A percentile compares a stretch with the other conserved stretches of the same genome.
Evolutionary conservation across 306 rosid genomes (phyloP).

Genomic region (Cicer arietinum): DNA sequence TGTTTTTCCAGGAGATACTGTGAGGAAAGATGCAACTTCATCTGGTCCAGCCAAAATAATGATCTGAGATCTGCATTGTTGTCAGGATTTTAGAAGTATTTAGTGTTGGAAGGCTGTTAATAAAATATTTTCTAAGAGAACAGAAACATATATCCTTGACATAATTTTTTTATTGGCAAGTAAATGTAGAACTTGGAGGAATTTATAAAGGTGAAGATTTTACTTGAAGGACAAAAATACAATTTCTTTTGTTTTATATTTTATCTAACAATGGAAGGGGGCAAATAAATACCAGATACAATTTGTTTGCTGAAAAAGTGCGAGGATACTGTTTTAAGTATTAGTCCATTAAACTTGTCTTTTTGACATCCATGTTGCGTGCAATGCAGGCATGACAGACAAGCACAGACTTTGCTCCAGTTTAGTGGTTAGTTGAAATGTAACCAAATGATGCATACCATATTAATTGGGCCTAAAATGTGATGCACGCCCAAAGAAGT

Average conservation of each 20-base stretch:
- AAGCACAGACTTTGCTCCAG: no score
- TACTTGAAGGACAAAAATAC: neutral
- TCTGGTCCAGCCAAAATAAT: constrained; percentile 47
- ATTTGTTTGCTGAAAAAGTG: neutral
- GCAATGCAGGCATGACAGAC: no score
- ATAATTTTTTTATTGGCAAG: constrained; percentile 25
- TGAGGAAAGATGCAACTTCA: constrained; percentile 51
- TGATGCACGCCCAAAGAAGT: no score
- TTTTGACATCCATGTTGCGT: no score
- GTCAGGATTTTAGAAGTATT: constrained; percentile 31
- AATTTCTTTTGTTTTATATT: neutral
- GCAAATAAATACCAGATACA: constrained; percentile 13
- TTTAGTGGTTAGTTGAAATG: no score
- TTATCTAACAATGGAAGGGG: neutral
- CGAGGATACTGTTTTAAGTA: neutral
- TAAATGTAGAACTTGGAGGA: constrained; percentile 26
- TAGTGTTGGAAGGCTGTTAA: constrained; percentile 24
- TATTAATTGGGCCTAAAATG: no score
- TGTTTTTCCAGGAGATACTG: constrained; percentile 53
- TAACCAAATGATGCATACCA: no score
- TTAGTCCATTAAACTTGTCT: neutral
- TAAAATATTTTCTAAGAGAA: constrained; percentile 38
- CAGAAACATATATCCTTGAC: constrained; percentile 12
- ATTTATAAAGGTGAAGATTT: constrained; percentile 7
- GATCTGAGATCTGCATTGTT: constrained; percentile 45